phyloP scores from a whole-genome alignment of 176 grass and related monocot genomes.

The Aegilops longissima region DNA sequence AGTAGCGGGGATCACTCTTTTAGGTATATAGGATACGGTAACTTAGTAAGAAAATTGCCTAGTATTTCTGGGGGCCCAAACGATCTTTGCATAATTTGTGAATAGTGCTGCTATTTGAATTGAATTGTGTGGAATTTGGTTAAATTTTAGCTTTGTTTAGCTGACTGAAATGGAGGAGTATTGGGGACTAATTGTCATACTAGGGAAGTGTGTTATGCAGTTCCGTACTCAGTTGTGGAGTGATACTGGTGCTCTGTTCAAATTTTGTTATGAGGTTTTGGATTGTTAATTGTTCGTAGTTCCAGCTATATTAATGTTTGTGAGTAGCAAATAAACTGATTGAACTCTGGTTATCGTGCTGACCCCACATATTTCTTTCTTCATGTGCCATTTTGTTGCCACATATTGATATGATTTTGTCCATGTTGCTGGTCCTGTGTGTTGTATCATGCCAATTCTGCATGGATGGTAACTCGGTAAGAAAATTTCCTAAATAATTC shows the following conservation, averaged over 20 bases:
- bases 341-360: background rate
- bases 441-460: background rate
- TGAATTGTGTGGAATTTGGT: background rate
- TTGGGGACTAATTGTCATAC: background rate
- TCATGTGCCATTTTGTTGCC: background rate
- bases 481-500: background rate
- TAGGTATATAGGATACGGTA: too few relatives aligned
- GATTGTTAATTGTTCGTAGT: background rate
- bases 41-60: too few relatives aligned
- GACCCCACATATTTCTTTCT: background rate
- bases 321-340: background rate
- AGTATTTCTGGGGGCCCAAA: too few relatives aligned
- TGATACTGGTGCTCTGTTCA: background rate
- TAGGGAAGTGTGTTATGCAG: background rate
- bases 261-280: background rate
- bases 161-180: background rate
- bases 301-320: background rate
- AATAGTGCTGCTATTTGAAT: background rate
- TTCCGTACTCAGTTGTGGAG: background rate
- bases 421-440: background rate
- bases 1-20: too few relatives aligned
- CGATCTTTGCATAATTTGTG: too few relatives aligned
- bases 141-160: background rate
- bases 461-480: background rate
- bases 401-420: background rate